Conservation (phyloP, 164 flowering plant genomes). For the Brasenia schreberi region DNA sequence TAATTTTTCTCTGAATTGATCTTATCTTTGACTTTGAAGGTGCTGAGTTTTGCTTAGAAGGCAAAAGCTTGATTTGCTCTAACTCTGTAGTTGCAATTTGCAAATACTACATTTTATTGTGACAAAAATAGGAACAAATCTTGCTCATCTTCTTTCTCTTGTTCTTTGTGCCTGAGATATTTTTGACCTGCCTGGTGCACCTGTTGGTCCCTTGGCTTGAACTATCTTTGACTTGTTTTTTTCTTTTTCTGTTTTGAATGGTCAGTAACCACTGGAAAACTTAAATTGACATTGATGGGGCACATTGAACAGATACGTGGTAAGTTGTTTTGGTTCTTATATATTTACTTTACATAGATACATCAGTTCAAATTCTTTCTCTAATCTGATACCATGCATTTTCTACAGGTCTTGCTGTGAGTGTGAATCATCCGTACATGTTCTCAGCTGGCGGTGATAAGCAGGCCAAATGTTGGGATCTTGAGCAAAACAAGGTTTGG, state of each 20-base stretch:
- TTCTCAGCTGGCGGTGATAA: constrained; percentile 99
- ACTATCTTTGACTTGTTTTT: neutral
- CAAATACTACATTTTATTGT: too few relatives aligned
- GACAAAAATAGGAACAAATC: neutral
- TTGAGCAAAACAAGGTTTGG: constrained; percentile 93
- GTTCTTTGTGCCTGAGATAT: too few relatives aligned
- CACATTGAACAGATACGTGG: constrained; percentile 97
- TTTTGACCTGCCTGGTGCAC: neutral
- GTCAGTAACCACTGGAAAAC: constrained; percentile 57
- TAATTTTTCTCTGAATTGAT: too few relatives aligned
- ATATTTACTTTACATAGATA: neutral
- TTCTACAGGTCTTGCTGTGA: constrained; percentile 86
- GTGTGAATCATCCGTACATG: constrained; percentile 79
- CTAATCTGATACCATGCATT: neutral
- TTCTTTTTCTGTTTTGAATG: neutral
- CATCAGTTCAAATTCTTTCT: neutral
- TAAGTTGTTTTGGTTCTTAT: constrained; percentile 19
- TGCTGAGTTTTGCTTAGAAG: too few relatives aligned
- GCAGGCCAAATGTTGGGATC: constrained; percentile 99
- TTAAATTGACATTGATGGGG: constrained; percentile 90
- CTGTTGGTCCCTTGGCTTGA: too few relatives aligned
- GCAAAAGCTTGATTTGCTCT: too few relatives aligned
- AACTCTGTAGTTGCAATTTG: too few relatives aligned
- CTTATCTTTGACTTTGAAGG: too few relatives aligned
- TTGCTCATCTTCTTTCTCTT: neutral